Evolutionary conservation across 2,329 filamentous ascomycete genomes (phyloP).

Genomic region (Stachybotrys chartarum): DNA sequence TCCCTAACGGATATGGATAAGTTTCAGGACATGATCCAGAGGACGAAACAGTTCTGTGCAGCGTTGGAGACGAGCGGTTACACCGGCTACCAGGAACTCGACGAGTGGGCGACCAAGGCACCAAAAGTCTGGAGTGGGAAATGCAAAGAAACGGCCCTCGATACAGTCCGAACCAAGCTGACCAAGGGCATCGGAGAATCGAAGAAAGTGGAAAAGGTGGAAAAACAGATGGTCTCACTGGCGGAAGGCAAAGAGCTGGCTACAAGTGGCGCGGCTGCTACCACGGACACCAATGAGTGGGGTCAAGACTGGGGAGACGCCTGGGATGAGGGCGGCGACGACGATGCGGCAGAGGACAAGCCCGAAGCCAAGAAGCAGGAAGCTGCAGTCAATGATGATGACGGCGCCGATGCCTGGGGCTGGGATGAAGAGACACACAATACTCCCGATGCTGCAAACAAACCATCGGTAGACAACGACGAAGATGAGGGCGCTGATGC

Average conservation of each 20-base stretch:
- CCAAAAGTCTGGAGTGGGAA: conserved; percentile 81
- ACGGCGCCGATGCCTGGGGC: conserved; percentile 66
- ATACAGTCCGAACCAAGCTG: conserved; percentile 64
- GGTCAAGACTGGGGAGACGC: conserved; percentile 68
- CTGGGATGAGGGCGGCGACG: conserved; percentile 65
- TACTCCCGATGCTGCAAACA: conserved; percentile 8
- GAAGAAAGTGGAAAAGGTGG: conserved; percentile 71
- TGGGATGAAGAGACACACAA: conserved; percentile 59
- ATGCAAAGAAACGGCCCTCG: conserved; percentile 71
- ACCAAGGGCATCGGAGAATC: conserved; percentile 58
- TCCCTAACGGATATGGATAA: conserved; percentile 61
- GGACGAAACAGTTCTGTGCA: conserved; percentile 57
- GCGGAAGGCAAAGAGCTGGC: conserved; percentile 59
- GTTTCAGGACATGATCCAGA: conserved; percentile 65
- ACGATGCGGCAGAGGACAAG: conserved; percentile 18
- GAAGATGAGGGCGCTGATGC: conserved; percentile 55
- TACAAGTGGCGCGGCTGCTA: conserved; percentile 40
- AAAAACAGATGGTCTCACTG: conserved; percentile 70
- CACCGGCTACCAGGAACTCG: conserved; percentile 54
- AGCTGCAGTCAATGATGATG: conserved; percentile 24
- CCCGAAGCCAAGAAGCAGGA: conserved; percentile 10
- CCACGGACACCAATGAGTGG: conserved; percentile 57
- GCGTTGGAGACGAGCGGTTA: conserved; percentile 57
- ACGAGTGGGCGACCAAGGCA: conserved; percentile 73
- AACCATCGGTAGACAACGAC: conserved; percentile 18